These are phyloP conservation scores for Fusarium dlaminii DNA, from an alignment of 2,329 filamentous ascomycete species.

Conservation along the genomic window DNA sequence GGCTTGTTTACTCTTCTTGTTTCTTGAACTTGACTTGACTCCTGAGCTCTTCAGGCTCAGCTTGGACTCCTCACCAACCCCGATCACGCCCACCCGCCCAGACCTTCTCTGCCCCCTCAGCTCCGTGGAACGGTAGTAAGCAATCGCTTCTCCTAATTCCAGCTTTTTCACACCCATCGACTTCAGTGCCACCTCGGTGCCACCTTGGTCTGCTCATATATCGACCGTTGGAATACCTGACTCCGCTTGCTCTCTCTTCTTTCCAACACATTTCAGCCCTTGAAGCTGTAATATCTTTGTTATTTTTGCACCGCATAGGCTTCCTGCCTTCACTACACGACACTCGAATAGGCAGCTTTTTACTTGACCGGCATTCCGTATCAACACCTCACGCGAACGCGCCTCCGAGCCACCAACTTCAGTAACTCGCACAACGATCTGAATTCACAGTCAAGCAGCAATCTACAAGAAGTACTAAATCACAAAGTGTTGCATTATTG, in stretches of 20 bases:
- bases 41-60: slow-evolving; percentile 5
- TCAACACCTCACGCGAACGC: background rate
- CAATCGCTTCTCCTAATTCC: slow-evolving; percentile 6
- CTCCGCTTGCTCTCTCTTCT: slow-evolving; percentile 18
- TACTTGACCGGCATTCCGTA: background rate
- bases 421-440: background rate
- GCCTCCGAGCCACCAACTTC: background rate
- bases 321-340: background rate
- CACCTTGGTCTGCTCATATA: slow-evolving; percentile 32
- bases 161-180: slow-evolving; percentile 7
- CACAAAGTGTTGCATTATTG: background rate
- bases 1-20: slow-evolving; percentile 8
- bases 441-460: background rate
- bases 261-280: background rate
- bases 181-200: slow-evolving; percentile 29
- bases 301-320: background rate
- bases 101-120: background rate
- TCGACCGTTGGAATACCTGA: slow-evolving; percentile 20
- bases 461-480: background rate
- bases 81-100: background rate
- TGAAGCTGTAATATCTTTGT: background rate
- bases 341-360: background rate
- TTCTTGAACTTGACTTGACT: background rate
- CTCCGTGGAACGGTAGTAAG: slow-evolving; percentile 5
- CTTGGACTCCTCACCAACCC: background rate